Evolutionary conservation across 176 grass and related monocot species (phyloP).

Genomic region (Thalia dealbata): DNA sequence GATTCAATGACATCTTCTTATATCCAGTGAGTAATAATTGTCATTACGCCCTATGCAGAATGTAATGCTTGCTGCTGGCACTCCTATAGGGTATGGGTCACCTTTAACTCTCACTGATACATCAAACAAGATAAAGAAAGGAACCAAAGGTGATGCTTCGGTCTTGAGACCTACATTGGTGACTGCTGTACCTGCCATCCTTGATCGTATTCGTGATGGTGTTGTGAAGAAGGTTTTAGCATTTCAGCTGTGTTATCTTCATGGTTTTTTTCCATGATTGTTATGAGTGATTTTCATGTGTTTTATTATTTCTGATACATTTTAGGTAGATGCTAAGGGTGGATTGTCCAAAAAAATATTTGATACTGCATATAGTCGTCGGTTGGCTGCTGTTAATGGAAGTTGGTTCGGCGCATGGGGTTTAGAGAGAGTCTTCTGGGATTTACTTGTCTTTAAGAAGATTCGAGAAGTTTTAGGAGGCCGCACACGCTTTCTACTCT

Average conservation of each 20-base stretch:
- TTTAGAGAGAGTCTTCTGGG: conserved; percentile 64
- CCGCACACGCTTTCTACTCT: conserved; percentile 62
- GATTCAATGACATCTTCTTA: conserved; percentile 22
- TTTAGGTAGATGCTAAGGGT: conserved; percentile 72
- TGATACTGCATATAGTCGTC: conserved; percentile 55
- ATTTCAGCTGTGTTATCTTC: neutral
- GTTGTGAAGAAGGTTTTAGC: conserved; percentile 63
- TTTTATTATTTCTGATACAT: neutral
- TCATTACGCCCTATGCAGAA: conserved; percentile 21
- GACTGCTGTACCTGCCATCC: conserved; percentile 78
- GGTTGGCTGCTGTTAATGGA: conserved; percentile 53
- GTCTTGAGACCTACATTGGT: conserved; percentile 66
- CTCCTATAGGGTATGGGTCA: conserved; percentile 62
- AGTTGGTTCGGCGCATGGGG: conserved; percentile 63
- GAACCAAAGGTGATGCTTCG: conserved; percentile 86
- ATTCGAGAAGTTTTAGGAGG: conserved; percentile 68
- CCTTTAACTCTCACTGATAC: conserved; percentile 80
- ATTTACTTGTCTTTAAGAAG: conserved; percentile 50
- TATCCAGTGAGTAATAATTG: neutral
- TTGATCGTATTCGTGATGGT: conserved; percentile 71
- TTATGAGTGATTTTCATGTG: neutral
- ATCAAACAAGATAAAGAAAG: conserved; percentile 88
- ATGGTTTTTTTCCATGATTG: neutral
- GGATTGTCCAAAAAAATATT: conserved; percentile 63
- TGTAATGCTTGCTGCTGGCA: conserved; percentile 76